phyloP scores from a whole-genome alignment of 2,329 filamentous ascomycete genomes.

The Cladophialophora immunda region DNA sequence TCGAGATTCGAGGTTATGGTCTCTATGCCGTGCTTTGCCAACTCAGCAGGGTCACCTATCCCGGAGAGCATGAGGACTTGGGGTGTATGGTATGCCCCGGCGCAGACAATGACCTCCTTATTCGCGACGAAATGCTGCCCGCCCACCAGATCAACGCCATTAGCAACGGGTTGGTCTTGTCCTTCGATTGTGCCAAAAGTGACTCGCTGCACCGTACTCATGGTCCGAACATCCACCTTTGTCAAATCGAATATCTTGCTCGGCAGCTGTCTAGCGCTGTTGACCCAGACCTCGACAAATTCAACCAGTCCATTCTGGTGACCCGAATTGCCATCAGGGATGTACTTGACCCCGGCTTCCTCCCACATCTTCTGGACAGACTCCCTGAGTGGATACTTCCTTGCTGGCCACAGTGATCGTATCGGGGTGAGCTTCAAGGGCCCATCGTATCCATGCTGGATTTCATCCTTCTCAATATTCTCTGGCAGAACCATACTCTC shows the following conservation, averaged over 20 bases:
- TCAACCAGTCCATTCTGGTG: constrained; percentile 44
- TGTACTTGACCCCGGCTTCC: constrained; percentile 44
- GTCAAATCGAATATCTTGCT: constrained; percentile 32
- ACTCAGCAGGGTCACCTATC: constrained; percentile 44
- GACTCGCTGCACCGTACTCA: constrained; percentile 40
- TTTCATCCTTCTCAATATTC: constrained; percentile 9
- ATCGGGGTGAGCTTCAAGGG: constrained; percentile 20
- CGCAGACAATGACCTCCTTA: constrained; percentile 56
- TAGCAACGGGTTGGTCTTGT: constrained; percentile 31
- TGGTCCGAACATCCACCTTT: constrained; percentile 32
- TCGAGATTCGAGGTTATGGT: constrained; percentile 45
- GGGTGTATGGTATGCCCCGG: constrained; percentile 54
- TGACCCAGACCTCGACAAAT: constrained; percentile 44
- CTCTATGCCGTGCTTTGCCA: constrained; percentile 45
- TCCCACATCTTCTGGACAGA: constrained; percentile 50
- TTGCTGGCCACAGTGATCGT: constrained; percentile 13
- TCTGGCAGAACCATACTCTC: constrained; percentile 43
- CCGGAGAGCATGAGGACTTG: constrained; percentile 49
- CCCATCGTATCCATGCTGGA: constrained; percentile 30
- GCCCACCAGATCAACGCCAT: constrained; percentile 42
- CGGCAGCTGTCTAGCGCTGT: constrained; percentile 45
- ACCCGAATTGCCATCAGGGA: constrained; percentile 43
- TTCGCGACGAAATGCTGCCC: constrained; percentile 42
- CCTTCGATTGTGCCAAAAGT: constrained; percentile 32
- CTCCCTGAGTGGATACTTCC: constrained; percentile 50